Evolutionary conservation across 1,139 yeast species (phyloP), one percentile per base, ranked within the genome.

Genomic region (Scheffersomyces insectosa): DNA sequence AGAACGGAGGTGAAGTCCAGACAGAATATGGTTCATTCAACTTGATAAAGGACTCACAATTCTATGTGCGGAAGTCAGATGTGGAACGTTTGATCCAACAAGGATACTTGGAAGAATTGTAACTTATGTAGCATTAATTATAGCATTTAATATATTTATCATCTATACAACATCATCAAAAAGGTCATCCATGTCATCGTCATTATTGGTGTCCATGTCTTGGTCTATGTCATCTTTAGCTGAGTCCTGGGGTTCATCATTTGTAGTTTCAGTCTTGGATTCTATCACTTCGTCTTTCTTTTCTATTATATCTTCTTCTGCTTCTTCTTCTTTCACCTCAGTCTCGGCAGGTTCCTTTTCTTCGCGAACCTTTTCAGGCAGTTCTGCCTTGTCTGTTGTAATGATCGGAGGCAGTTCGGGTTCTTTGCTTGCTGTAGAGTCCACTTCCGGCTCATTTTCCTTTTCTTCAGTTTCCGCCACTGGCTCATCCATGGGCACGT

Each of bases 21-120:
- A 93, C 99, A 0, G 99, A 93, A 62, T 93, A 93, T 55, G 99
- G 99, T 28, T 96, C 90, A 6, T 90, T 93, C 68, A 91, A 91
- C 55, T 69, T 93, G 54, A 89, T 95, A n/a, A 93, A 91, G 57
- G 95, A 93, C 63, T 88, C 96, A 4, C 99, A 93, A 60, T 91
- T 93, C 60, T 93, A 88, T 61, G 97, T 91, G 20, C 74, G 99
- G 42, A 93, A 89, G 55, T 83, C 95, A 0, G 99, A 93, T 58
- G 99, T 93, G 9, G 97, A 91, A 57, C 70, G 98, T 43, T 73
- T 93, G 51, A 88, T 95, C 36, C 97, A 90, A 59, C 99, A 95
- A 62, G 99, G 98, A 0, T 90, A 88, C 57, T 68, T 93, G 46
- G 95, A 89, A 62, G 88, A 84, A 61, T 72, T 88, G 49, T 83